Conservation (phyloP, 1,284 basidiomycete species). For the Cutaneotrichosporon spelunceum region DNA sequence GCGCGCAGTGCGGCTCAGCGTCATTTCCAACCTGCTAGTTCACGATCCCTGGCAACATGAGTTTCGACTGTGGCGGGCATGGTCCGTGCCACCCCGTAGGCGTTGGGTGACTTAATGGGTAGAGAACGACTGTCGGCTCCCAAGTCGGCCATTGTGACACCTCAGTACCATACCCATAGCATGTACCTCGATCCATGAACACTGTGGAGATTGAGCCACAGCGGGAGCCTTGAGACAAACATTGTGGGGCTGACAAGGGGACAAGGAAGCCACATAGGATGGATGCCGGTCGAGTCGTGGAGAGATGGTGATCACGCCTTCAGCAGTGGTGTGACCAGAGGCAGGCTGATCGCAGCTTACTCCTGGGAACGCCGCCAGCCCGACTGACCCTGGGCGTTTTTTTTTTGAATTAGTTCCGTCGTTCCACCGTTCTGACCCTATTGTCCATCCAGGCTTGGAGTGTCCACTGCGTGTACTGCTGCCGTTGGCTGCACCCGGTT, state of each 20-base stretch:
- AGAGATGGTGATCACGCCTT: neutral
- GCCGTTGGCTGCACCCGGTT: no score
- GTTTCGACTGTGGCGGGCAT: neutral
- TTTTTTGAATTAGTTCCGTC: conserved; percentile 5
- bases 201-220: neutral
- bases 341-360: neutral
- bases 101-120: neutral
- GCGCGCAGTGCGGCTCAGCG: neutral
- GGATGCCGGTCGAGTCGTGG: neutral
- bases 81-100: neutral
- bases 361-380: neutral
- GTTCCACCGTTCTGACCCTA: neutral
- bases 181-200: neutral
- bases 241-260: neutral
- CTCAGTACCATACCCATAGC: no score
- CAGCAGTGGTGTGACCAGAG: neutral
- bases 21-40: conserved; percentile 4
- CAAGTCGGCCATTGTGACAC: no score
- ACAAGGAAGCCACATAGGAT: neutral
- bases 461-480: no score
- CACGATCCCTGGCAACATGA: neutral
- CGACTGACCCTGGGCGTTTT: neutral
- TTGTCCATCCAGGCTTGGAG: neutral
- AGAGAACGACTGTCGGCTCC: no score
- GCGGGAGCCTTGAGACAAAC: neutral